A percentile compares a stretch with the other conserved stretches of the same genome.
phyloP scores from a whole-genome alignment of 805 yeast species.

The Nakazawaea populi region DNA sequence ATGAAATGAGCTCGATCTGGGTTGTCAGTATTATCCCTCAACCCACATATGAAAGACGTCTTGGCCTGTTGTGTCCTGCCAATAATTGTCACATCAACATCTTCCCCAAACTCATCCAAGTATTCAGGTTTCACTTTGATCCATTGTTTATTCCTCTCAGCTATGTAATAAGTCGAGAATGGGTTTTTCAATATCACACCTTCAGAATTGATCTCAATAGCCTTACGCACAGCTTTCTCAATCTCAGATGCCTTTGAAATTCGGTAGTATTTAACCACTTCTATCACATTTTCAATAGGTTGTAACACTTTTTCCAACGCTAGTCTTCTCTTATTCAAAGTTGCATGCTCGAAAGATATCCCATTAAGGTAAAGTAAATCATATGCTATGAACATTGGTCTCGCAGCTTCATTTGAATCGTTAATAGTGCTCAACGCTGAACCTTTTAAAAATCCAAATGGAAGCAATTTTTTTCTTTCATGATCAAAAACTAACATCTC shows the following conservation, averaged over 20 bases:
- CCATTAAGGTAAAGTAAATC: slow-evolving; percentile 75
- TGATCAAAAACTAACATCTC: slow-evolving; percentile 91
- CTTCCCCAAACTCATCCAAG: slow-evolving; percentile 79
- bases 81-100: slow-evolving; percentile 70
- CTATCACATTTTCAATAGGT: slow-evolving; percentile 43
- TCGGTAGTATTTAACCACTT: slow-evolving; percentile 34
- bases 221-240: slow-evolving; percentile 45
- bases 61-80: slow-evolving; percentile 76
- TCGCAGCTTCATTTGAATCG: slow-evolving; percentile 20
- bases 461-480: slow-evolving; percentile 46
- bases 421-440: slow-evolving; percentile 43
- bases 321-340: slow-evolving; percentile 51
- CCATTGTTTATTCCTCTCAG: slow-evolving; percentile 66
- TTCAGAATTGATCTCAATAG: slow-evolving; percentile 63
- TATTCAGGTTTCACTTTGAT: slow-evolving; percentile 90
- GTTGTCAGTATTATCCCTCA: slow-evolving; percentile 33
- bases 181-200: slow-evolving; percentile 77
- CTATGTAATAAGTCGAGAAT: slow-evolving; percentile 50
- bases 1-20: slow-evolving; percentile 31
- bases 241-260: slow-evolving; percentile 49
- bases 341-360: slow-evolving; percentile 43
- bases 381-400: slow-evolving; percentile 60
- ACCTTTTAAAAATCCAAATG: slow-evolving; percentile 76
- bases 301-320: slow-evolving; percentile 40
- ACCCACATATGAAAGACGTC: slow-evolving; percentile 67